Base-by-base conservation (phyloP, 2,329 filamentous ascomycete genomes). In the Colletotrichum tropicale region DNA sequence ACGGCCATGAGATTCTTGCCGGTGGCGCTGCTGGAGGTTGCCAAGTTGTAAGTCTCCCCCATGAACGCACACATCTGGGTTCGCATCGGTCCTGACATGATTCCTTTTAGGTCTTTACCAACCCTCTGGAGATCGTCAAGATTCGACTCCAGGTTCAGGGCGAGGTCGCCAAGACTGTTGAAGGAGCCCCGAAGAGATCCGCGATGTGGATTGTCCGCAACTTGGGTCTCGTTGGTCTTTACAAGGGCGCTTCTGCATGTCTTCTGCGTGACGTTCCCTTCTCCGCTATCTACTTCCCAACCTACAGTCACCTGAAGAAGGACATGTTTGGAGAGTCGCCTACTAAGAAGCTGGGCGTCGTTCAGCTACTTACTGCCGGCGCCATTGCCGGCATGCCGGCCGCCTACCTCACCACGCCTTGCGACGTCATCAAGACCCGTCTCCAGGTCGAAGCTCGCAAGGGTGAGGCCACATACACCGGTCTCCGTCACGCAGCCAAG, bases 151-250 rank as follows among this genome's bases (percentile, higher is more conserved):
- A 99, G 86, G 94, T 99, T 28, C 97, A 99, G 88, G 97, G 97
- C 75, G 97, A 99, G 86, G 93, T 98, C 56, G 94, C 95, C 78
- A 98, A 98, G 88, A 94, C 90, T 64, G 92, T 95, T 30, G 94
- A 97, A 78, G 94, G 93, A 74, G 91, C 94, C 18, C 95, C 95
- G 68, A 96, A 94, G 85, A 94, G 97, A 79, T 98, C 96, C 13
- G 97, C 97, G 74, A 94, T 98, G 89, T 99, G 97, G 97, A 98
- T 99, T 80, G 94, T 98, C 77, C 93, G 93, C 84, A 98, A 99
- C 86, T 89, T 99, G 77, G 97, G 97, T 89, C 91, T 99, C 65
- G 89, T 98, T 66, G 97, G 97, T 73, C 89, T 99, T 80, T 99
- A 99, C 91, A 98, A 98, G 90, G 97, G 97, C 77, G 97, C 96